A percentile compares a stretch with the other conserved stretches of the same genome.
phyloP scores from a whole-genome alignment of 2,329 filamentous ascomycete genomes.

The Aureobasidium sp. region DNA sequence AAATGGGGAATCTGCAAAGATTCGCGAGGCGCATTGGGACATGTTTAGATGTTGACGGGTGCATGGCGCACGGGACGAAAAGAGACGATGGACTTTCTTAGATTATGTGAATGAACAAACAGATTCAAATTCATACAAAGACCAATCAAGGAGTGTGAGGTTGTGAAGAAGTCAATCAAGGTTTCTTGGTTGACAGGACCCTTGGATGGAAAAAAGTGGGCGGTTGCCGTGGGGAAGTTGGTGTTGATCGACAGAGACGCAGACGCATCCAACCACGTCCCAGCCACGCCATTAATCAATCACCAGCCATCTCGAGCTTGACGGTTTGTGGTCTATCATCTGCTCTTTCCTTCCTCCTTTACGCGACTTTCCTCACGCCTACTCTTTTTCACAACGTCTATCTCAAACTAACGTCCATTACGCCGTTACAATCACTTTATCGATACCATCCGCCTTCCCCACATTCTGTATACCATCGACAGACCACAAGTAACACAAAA shows the following conservation, averaged over 20 bases:
- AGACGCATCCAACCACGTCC: conserved; percentile 12
- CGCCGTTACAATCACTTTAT: conserved; percentile 1
- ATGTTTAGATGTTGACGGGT: conserved; percentile 7
- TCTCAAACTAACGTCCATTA: neutral
- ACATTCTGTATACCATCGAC: neutral
- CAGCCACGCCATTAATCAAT: conserved; percentile 7
- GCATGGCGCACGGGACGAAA: conserved; percentile 10
- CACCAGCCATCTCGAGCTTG: neutral
- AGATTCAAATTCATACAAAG: neutral
- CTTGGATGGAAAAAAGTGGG: conserved; percentile 18
- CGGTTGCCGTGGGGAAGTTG: conserved; percentile 18
- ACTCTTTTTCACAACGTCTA: conserved; percentile 2
- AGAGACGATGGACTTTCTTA: conserved; percentile 2
- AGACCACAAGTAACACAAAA: neutral
- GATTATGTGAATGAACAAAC: neutral
- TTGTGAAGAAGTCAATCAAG: conserved; percentile 7
- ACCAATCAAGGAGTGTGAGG: neutral
- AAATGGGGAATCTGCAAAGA: conserved; percentile 20
- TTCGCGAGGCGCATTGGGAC: neutral
- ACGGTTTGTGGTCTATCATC: neutral
- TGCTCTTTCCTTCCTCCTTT: neutral
- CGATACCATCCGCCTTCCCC: conserved; percentile 1
- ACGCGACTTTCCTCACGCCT: neutral
- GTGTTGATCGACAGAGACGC: conserved; percentile 12
- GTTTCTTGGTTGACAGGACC: conserved; percentile 18